Percentiles rank a stretch among this genome's conserved stretches.
Conservation (phyloP, 768 basidiomycete genomes). For the Pleurotus pulmonarius region DNA sequence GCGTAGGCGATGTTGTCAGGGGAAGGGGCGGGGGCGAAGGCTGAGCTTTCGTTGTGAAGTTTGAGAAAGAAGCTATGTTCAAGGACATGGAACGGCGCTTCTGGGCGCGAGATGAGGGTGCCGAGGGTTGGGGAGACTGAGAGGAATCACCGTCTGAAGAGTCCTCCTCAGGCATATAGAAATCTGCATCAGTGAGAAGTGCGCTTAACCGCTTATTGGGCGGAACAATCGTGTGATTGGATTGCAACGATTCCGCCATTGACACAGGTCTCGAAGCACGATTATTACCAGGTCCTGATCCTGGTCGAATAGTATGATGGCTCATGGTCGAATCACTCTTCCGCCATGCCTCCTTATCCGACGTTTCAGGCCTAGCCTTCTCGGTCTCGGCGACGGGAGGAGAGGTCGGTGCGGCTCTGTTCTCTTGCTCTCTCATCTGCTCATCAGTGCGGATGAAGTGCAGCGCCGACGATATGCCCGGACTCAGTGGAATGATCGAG, state of each 20-base stretch:
- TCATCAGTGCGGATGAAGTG: conserved; percentile 45
- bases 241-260: conserved; percentile 73
- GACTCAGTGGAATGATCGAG: conserved; percentile 54
- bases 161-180: conserved; percentile 62
- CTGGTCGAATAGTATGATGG: conserved; percentile 66
- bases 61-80: conserved; percentile 34
- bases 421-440: conserved; percentile 22
- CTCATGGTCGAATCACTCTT: conserved; percentile 84
- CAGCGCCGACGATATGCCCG: conserved; percentile 55
- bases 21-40: conserved; percentile 16
- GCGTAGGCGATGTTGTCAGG: conserved; percentile 21
- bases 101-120: conserved; percentile 40
- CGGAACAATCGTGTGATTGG: conserved; percentile 68
- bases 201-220: conserved; percentile 64
- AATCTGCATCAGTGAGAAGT: conserved; percentile 64
- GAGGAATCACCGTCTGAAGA: conserved; percentile 18
- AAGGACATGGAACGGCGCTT: conserved; percentile 68
- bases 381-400: conserved; percentile 6
- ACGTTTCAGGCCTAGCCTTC: conserved; percentile 19
- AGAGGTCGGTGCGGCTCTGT: conserved; percentile 2
- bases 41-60: conserved; percentile 17
- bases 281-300: conserved; percentile 32
- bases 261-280: conserved; percentile 71
- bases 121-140: conserved; percentile 29
- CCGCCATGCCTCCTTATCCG: conserved; percentile 65